Percentiles rank a stretch among this genome's conserved stretches.
Evolutionary conservation across 1,284 basidiomycete genomes (phyloP).

Genomic region (Wallemia mellicola): DNA sequence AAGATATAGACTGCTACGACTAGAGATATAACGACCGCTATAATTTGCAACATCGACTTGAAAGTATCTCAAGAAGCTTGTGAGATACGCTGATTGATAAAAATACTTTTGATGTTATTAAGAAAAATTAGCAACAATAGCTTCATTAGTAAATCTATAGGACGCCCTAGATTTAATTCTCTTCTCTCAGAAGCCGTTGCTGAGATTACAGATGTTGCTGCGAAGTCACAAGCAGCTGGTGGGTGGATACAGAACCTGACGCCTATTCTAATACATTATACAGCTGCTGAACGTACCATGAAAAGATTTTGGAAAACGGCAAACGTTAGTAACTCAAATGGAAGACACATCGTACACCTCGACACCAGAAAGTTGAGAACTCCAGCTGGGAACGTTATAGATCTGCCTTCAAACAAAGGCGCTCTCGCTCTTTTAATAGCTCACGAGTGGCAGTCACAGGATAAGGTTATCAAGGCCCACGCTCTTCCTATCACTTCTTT

Average conservation of each 20-base stretch:
- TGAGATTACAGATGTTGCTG: not conserved
- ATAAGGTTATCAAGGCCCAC: conserved; percentile 55
- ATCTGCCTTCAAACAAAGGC: conserved; percentile 36
- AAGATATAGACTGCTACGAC: not conserved
- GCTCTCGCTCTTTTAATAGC: conserved; percentile 61
- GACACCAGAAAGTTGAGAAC: conserved; percentile 68
- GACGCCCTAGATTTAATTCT: not conserved
- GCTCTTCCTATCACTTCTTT: conserved; percentile 64
- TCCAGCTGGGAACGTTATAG: conserved; percentile 41
- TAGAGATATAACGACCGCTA: not conserved
- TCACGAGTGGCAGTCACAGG: conserved; percentile 86
- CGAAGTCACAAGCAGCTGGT: not conserved
- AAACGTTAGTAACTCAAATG: not conserved
- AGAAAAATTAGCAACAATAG: too few relatives aligned
- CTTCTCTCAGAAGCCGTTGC: not conserved
- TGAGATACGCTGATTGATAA: not conserved
- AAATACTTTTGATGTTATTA: too few relatives aligned
- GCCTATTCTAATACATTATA: not conserved
- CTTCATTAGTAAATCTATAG: not conserved
- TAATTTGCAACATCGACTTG: conserved; percentile 4
- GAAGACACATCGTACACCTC: conserved; percentile 16
- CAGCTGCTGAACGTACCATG: not conserved
- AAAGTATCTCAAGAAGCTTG: not conserved
- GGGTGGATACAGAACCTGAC: not conserved
- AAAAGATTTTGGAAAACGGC: not conserved